Conservation (phyloP, 257 asterid genomes). For the Knoxia roxburghii region DNA sequence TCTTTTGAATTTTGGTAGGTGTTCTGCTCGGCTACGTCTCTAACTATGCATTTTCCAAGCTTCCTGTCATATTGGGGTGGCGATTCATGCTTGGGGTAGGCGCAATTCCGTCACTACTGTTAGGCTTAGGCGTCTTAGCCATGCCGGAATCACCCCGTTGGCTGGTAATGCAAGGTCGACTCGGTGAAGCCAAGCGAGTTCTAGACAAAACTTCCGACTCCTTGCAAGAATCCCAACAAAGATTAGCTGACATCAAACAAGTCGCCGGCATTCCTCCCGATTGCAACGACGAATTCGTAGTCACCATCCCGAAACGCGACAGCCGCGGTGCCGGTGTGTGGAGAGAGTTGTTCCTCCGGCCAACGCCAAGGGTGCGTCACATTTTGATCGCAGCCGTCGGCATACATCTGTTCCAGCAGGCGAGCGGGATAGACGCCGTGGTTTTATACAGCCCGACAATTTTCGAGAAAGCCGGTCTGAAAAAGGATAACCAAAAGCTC, state of each 20-base stretch:
- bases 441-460: conserved; percentile 27
- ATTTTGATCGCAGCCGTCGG: conserved; percentile 24
- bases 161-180: conserved; percentile 22
- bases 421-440: conserved; percentile 22
- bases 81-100: conserved; percentile 23
- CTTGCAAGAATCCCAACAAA: conserved; percentile 8
- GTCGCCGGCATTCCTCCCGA: conserved; percentile 20
- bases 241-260: conserved; percentile 16
- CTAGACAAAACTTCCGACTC: conserved; percentile 19
- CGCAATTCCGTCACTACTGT: conserved; percentile 15
- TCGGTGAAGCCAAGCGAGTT: conserved; percentile 21
- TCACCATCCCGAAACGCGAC: background rate
- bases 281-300: conserved; percentile 1
- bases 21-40: conserved; percentile 18
- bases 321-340: conserved; percentile 11
- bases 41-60: conserved; percentile 18
- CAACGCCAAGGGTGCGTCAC: conserved; percentile 21
- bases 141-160: conserved; percentile 28
- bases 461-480: conserved; percentile 29
- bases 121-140: conserved; percentile 16
- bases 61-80: conserved; percentile 16
- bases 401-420: conserved; percentile 31
- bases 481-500: conserved; percentile 21
- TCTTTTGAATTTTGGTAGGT: conserved; percentile 8
- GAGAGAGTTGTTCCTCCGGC: conserved; percentile 24